Evolutionary conservation across 2,329 filamentous ascomycete species (phyloP).

Genomic region (Curvularia sp.): DNA sequence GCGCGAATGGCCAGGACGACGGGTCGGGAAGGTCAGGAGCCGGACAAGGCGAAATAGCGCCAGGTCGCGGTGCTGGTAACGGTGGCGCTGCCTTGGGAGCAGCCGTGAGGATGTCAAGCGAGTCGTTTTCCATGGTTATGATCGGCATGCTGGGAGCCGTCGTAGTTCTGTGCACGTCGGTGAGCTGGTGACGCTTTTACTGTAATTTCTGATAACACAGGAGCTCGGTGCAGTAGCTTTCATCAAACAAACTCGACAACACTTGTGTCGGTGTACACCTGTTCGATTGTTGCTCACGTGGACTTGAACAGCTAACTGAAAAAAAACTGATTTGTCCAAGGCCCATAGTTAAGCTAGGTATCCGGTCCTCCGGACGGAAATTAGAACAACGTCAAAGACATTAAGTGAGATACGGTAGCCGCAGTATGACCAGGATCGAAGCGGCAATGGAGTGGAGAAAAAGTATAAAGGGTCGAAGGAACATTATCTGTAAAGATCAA

Average conservation of each 20-base stretch:
- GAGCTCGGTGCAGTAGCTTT: background rate
- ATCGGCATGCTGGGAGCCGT: slow-evolving; percentile 20
- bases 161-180: slow-evolving; percentile 22
- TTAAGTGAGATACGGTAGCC: background rate
- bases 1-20: slow-evolving; percentile 29
- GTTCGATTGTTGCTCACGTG: background rate
- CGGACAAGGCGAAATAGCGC: slow-evolving; percentile 20
- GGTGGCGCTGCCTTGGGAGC: slow-evolving; percentile 13
- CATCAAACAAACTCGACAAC: background rate
- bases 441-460: background rate
- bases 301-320: background rate
- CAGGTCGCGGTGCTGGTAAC: background rate
- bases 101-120: slow-evolving; percentile 19
- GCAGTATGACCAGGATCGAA: background rate
- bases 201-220: background rate
- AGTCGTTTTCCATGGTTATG: slow-evolving; percentile 21
- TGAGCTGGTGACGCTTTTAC: slow-evolving; percentile 14
- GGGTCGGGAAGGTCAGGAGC: slow-evolving; percentile 7
- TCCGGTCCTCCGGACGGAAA: background rate
- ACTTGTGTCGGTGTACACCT: background rate
- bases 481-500: background rate
- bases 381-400: background rate
- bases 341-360: background rate
- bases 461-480: background rate
- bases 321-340: background rate